A percentile compares a stretch with the other conserved stretches of the same genome.
These are phyloP conservation scores for Amylocystis lapponica DNA, from an alignment of 768 basidiomycete species.

Conservation along the genomic window DNA sequence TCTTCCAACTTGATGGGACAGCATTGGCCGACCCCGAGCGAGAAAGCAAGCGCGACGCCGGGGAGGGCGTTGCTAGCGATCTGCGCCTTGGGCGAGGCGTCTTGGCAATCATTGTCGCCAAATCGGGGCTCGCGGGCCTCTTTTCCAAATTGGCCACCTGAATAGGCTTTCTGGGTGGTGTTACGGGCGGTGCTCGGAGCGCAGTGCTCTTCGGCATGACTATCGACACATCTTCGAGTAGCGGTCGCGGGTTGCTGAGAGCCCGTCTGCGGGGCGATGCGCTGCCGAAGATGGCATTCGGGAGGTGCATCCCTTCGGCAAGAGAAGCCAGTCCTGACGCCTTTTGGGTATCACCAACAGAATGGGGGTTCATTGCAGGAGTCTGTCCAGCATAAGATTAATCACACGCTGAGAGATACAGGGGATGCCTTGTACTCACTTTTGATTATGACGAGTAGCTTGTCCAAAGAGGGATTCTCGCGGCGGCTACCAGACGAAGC, in stretches of 20 bases:
- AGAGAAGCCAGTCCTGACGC: too few relatives aligned
- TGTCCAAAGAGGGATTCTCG: too few relatives aligned
- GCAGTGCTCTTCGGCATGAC: slow-evolving; percentile 3
- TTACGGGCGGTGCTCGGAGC: neutral
- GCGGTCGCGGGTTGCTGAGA: slow-evolving; percentile 12
- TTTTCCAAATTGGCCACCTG: slow-evolving; percentile 1
- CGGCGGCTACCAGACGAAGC: too few relatives aligned
- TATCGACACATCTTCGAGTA: neutral
- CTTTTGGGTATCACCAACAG: too few relatives aligned
- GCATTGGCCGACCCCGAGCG: slow-evolving; percentile 9
- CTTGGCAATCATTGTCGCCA: slow-evolving; percentile 25
- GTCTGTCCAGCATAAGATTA: too few relatives aligned
- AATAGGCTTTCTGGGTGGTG: neutral
- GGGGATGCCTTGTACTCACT: too few relatives aligned
- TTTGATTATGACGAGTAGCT: too few relatives aligned
- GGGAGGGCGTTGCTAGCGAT: slow-evolving; percentile 16
- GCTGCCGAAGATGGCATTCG: slow-evolving; percentile 21
- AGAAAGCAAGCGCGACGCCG: slow-evolving; percentile 11
- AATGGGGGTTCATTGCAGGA: too few relatives aligned
- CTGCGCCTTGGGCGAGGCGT: slow-evolving; percentile 27
- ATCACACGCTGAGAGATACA: too few relatives aligned
- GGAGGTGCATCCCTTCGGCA: too few relatives aligned
- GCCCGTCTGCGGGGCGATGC: slow-evolving; percentile 11
- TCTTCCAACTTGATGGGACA: slow-evolving; percentile 12
- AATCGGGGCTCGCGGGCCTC: slow-evolving; percentile 27